Percentiles rank a stretch among this genome's conserved stretches.
Evolutionary conservation across 345 rosid genomes (phyloP).

Genomic region (Arabis hirsuta): DNA sequence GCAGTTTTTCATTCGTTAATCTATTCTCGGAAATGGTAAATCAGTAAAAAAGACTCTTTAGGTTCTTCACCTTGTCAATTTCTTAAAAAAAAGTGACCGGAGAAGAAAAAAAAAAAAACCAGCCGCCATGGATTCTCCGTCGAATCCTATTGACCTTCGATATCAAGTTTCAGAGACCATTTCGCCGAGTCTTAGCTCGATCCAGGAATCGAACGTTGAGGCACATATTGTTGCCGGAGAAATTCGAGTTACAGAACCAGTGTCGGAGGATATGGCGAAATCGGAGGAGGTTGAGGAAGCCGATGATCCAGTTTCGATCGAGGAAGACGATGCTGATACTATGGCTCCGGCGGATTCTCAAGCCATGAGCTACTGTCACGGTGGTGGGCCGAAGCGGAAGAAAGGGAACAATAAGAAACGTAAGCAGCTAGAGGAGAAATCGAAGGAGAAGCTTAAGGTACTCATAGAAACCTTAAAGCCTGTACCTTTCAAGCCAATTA

Average conservation of each 20-base stretch:
- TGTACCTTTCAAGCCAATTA: slow-evolving; percentile 59
- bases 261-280: slow-evolving; percentile 14
- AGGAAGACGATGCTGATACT: slow-evolving; percentile 36
- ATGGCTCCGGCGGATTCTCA: slow-evolving; percentile 26
- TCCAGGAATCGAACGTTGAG: neutral
- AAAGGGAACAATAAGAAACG: slow-evolving; percentile 44
- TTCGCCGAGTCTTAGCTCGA: neutral
- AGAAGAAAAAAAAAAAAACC: neutral
- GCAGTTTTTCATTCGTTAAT: neutral
- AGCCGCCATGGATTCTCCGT: slow-evolving; percentile 20
- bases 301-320: slow-evolving; percentile 1
- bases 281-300: slow-evolving; percentile 6
- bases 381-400: slow-evolving; percentile 50
- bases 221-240: neutral
- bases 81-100: neutral
- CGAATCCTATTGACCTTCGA: neutral
- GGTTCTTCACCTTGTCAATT: neutral
- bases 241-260: slow-evolving; percentile 37
- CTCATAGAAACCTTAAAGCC: slow-evolving; percentile 51
- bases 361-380: slow-evolving; percentile 37
- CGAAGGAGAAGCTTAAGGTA: slow-evolving; percentile 52
- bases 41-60: too few relatives aligned
- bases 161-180: neutral
- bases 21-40: too few relatives aligned
- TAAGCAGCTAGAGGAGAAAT: slow-evolving; percentile 46